phyloP scores from a whole-genome alignment of 495 filamentous ascomycete genomes.

The Lophium mytilinum region DNA sequence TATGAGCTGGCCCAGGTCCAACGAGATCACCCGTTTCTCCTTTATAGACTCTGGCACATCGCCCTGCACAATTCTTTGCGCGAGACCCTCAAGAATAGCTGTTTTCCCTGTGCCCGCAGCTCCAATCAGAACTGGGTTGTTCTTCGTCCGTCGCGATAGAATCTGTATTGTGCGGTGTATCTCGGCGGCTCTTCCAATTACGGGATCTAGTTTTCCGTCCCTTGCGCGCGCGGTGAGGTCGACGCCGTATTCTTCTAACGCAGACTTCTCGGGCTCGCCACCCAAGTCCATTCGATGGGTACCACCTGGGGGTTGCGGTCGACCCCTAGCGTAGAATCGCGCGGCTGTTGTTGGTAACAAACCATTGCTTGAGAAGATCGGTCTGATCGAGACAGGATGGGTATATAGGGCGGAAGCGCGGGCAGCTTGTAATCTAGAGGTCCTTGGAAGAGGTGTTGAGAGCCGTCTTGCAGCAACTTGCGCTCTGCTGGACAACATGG shows the following conservation, averaged over 20 bases:
- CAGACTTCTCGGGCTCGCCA: constrained; percentile 70
- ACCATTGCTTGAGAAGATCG: not conserved
- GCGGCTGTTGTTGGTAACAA: constrained; percentile 7
- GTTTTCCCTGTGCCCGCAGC: constrained; percentile 93
- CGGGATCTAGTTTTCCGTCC: constrained; percentile 87
- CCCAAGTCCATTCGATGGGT: constrained; percentile 89
- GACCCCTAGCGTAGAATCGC: constrained; percentile 66
- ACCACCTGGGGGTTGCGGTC: constrained; percentile 80
- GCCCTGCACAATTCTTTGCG: constrained; percentile 80
- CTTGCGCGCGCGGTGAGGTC: constrained; percentile 82
- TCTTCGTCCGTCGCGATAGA: constrained; percentile 86
- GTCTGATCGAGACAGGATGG: not conserved
- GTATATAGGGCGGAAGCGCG: not conserved
- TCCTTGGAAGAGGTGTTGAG: constrained; percentile 19
- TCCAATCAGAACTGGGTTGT: constrained; percentile 93
- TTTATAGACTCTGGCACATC: constrained; percentile 97
- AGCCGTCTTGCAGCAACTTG: constrained; percentile 26
- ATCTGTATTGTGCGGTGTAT: constrained; percentile 94
- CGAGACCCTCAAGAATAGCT: constrained; percentile 85
- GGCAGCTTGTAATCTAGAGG: constrained; percentile 3
- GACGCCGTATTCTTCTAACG: constrained; percentile 82
- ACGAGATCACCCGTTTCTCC: constrained; percentile 76
- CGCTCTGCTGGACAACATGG: constrained; percentile 24
- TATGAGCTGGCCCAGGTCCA: constrained; percentile 87
- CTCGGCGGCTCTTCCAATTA: constrained; percentile 85